These are phyloP conservation scores for Bipolaris oryzae DNA, from an alignment of 2,329 filamentous ascomycete genomes.

Conservation along the genomic window DNA sequence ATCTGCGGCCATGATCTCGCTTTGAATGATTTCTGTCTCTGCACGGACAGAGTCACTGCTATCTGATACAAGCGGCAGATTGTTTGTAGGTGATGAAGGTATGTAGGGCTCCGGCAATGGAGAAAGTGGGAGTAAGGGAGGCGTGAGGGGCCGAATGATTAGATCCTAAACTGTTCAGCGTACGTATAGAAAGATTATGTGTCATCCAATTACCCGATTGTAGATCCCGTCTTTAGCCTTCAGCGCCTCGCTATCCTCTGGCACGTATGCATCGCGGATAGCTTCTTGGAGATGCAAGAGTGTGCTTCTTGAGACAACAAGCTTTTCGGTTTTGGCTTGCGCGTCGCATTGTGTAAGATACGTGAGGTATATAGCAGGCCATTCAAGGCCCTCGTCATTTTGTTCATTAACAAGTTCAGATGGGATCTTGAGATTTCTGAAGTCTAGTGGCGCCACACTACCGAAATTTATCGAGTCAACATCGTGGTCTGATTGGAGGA, in stretches of 20 bases:
- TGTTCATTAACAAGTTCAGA: constrained; percentile 47
- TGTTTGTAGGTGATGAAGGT: constrained; percentile 48
- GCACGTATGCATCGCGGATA: constrained; percentile 29
- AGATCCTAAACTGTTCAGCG: constrained; percentile 38
- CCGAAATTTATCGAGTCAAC: constrained; percentile 53
- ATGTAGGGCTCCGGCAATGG: constrained; percentile 48
- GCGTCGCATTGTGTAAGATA: constrained; percentile 35
- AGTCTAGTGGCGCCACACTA: constrained; percentile 28
- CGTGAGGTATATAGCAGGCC: constrained; percentile 46
- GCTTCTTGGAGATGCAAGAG: constrained; percentile 47
- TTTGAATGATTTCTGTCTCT: constrained; percentile 46
- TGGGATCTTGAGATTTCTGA: constrained; percentile 38
- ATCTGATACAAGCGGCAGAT: constrained; percentile 48
- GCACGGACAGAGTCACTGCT: constrained; percentile 40
- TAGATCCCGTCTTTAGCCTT: constrained; percentile 20
- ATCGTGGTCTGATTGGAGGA: constrained; percentile 55
- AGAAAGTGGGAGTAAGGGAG: constrained; percentile 55
- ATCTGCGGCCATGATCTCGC: constrained; percentile 42
- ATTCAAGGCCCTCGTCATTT: constrained; percentile 52
- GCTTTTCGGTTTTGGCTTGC: constrained; percentile 44
- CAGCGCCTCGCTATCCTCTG: constrained; percentile 29
- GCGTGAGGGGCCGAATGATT: constrained; percentile 47
- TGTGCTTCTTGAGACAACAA: constrained; percentile 45
- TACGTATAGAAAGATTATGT: background rate
- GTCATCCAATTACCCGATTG: constrained; percentile 30